Conservation (phyloP, 257 asterid species). For the Cordia subcordata region DNA sequence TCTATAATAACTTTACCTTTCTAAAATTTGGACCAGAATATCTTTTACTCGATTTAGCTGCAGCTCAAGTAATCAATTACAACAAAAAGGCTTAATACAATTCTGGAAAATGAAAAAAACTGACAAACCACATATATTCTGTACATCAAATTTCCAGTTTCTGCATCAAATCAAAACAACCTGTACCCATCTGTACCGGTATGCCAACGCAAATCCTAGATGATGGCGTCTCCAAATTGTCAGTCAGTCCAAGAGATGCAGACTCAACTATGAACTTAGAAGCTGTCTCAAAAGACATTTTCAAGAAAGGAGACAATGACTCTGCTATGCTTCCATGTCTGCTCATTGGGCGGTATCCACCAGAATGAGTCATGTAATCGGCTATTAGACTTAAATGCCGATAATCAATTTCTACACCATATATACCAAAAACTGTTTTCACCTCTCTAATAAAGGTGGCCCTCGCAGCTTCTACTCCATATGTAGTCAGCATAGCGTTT, state of each 20-base stretch:
- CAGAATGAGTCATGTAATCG: conserved; percentile 82
- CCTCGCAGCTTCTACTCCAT: conserved; percentile 94
- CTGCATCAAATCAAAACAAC: conserved; percentile 86
- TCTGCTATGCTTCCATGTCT: conserved; percentile 77
- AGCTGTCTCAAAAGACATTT: conserved; percentile 93
- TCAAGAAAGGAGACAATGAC: conserved; percentile 65
- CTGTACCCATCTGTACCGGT: conserved; percentile 91
- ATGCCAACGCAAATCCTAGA: conserved; percentile 81
- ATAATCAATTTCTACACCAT: conserved; percentile 83
- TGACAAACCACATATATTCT: not conserved
- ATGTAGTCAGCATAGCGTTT: conserved; percentile 57
- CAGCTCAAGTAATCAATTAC: too few species aligned
- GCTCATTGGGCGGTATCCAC: conserved; percentile 86
- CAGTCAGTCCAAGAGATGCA: conserved; percentile 58
- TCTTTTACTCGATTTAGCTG: too few species aligned
- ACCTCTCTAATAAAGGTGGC: conserved; percentile 75
- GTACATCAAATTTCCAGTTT: conserved; percentile 32
- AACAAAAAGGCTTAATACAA: too few species aligned
- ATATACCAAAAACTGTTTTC: conserved; percentile 74
- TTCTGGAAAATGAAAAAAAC: not conserved
- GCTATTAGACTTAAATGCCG: conserved; percentile 86
- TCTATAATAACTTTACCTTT: too few species aligned
- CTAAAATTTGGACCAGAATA: too few species aligned
- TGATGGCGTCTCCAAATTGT: conserved; percentile 70
- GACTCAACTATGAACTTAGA: conserved; percentile 87